Percentiles rank a stretch among this genome's conserved stretches.
phyloP scores from a whole-genome alignment of 495 filamentous ascomycete species.

The Neurospora sublineolata region DNA sequence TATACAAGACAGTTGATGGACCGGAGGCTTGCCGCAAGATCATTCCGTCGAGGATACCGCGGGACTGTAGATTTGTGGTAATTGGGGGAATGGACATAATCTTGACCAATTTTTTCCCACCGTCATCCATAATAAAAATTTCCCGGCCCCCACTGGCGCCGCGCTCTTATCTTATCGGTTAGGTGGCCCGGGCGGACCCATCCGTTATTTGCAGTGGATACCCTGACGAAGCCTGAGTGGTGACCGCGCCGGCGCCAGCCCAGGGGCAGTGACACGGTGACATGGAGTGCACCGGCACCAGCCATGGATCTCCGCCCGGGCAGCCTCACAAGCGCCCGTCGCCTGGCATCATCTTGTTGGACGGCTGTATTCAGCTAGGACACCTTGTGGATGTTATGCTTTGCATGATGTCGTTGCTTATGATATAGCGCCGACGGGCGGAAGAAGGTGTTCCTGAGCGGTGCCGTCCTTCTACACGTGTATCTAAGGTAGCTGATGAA shows the following conservation, averaged over 20 bases:
- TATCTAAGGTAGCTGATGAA: background rate
- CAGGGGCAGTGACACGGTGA: background rate
- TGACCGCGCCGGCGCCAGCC: background rate
- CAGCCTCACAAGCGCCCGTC: background rate
- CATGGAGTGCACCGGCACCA: background rate
- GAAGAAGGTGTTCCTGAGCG: background rate
- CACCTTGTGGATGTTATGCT: background rate
- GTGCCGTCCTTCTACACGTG: background rate
- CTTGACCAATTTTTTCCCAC: background rate
- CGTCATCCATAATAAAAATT: background rate
- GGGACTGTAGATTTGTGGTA: background rate
- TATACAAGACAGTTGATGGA: constrained; percentile 11
- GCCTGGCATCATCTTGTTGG: background rate
- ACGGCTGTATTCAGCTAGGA: background rate
- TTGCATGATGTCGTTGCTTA: background rate
- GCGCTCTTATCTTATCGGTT: background rate
- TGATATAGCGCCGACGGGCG: background rate
- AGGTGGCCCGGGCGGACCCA: background rate
- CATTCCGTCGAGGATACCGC: constrained; percentile 10
- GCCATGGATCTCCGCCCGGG: background rate
- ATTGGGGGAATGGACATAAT: background rate
- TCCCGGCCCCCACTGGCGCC: background rate
- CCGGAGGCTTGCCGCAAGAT: constrained; percentile 11
- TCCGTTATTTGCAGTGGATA: background rate
- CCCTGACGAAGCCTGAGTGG: background rate